These are phyloP conservation scores for Talaromyces sp. DNA, from an alignment of 2,329 filamentous ascomycete species.

Conservation along the genomic window DNA sequence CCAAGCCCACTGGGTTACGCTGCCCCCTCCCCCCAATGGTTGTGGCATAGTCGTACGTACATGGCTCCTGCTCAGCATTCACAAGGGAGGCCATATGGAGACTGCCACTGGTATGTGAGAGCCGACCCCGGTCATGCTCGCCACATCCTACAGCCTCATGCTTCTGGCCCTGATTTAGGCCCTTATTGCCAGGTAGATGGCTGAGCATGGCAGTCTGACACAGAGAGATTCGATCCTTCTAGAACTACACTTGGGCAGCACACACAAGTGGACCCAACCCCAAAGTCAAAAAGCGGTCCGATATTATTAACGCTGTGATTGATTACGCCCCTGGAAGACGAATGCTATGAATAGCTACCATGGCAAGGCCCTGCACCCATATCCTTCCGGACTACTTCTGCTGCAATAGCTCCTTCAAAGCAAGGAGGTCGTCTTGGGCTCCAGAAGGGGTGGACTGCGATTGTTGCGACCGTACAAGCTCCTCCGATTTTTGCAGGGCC, in stretches of 20 bases:
- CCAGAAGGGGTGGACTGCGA: not conserved
- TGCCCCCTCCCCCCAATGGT: not conserved
- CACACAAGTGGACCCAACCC: not conserved
- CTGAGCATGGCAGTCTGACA: not conserved
- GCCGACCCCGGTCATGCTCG: not conserved
- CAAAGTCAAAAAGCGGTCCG: not conserved
- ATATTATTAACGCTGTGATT: not conserved
- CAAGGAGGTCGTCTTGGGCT: constrained; percentile 34
- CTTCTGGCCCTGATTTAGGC: not conserved
- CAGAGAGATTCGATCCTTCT: not conserved
- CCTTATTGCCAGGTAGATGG: not conserved
- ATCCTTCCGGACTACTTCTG: constrained; percentile 10
- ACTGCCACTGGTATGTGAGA: not conserved
- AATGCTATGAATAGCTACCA: not conserved
- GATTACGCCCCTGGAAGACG: not conserved
- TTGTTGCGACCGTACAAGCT: constrained; percentile 28
- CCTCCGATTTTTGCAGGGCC: constrained; percentile 30
- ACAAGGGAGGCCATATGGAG: not conserved
- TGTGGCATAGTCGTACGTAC: not conserved
- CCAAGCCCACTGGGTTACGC: not conserved
- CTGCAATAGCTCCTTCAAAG: constrained; percentile 37
- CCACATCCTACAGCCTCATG: not conserved
- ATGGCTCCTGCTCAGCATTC: not conserved
- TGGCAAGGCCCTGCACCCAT: not conserved
- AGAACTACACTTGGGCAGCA: not conserved